Evolutionary conservation across 176 grass and related monocot species (phyloP), one percentile per base, ranked within the genome.

Genomic region (Carex myosuroides): DNA sequence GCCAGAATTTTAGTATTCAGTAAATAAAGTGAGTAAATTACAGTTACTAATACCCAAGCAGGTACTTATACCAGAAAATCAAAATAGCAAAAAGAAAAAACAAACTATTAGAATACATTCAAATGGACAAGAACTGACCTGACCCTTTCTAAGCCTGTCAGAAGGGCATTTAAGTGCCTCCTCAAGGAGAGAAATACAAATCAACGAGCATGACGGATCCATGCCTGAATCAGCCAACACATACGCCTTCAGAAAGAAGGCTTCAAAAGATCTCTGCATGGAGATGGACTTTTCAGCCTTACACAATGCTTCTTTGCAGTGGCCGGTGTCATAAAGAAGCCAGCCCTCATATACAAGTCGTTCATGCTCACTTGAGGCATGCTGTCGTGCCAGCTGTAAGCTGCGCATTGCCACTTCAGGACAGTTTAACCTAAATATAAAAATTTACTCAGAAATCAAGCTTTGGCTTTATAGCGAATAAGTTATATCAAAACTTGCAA

Each of bases 211-310:
- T 83, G 92, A 92, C 30, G 90, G 87, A 26, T 94, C 92, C 56
- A 89, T 86, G 81, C 92, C 91, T 41, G 94, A 97, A 88, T 94
- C 94, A 71, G 94, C 94, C 90, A 97, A 88, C 85, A 93, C 94
- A 16, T 97, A 97, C 35, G 94, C 94, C 86, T 94, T 97, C 87
- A 94, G 87, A 92, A 97, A 97, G 92, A 97, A 97, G 54, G 94
- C 94, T 84, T 97, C 94, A 81, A 97, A 97, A 89, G 92, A 97
- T 70, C 94, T 86, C 61, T 97, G 94, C 65, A 94, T 92, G 77
- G 85, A 90, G 81, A 97, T 87, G 20, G 94, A 97, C 61, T 97
- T 92, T 75, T 97, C 90, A 6, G 91, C 90, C 86, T 97, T 97
- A 70, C 86, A 68, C 55, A 97, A 88, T 53, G 89, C 94, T 83